phyloP scores from a whole-genome alignment of 352 stramenopile genomes.

The Pythium brassicae region DNA sequence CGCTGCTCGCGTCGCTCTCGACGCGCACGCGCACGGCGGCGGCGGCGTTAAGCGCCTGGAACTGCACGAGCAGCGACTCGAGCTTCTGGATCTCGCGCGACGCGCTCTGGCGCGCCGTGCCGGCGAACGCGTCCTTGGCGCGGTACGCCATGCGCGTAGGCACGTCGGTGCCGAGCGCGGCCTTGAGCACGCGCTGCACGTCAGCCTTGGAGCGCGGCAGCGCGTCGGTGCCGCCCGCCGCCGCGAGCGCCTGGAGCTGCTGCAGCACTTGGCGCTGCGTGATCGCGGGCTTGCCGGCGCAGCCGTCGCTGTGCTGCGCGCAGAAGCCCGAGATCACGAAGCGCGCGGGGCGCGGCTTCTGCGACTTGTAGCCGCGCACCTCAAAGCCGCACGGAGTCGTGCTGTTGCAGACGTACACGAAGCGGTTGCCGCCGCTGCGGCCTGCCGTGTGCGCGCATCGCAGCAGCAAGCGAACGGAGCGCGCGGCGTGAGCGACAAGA shows the following conservation, averaged over 20 bases:
- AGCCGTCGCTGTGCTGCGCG: conserved; percentile 23
- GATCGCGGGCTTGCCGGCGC: conserved; percentile 27
- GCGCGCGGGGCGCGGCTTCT: neutral
- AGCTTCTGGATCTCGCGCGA: conserved; percentile 39
- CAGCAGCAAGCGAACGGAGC: no score
- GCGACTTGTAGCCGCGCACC: conserved; percentile 17
- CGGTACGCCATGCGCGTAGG: conserved; percentile 33
- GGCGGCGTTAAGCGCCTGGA: conserved; percentile 34
- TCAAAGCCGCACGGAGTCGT: conserved; percentile 35
- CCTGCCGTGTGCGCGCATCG: conserved; percentile 18
- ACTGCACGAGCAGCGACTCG: conserved; percentile 39
- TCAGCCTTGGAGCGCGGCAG: conserved; percentile 25
- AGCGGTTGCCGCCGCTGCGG: conserved; percentile 45
- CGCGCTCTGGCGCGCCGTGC: conserved; percentile 24
- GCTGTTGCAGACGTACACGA: conserved; percentile 41
- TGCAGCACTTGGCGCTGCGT: conserved; percentile 41
- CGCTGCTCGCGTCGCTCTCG: conserved; percentile 21
- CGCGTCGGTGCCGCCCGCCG: conserved; percentile 15
- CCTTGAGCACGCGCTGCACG: conserved; percentile 31
- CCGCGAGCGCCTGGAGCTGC: conserved; percentile 19
- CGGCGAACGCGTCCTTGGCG: conserved; percentile 22
- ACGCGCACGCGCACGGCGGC: conserved; percentile 17
- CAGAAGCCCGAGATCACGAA: conserved; percentile 27
- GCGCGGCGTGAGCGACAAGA: no score
- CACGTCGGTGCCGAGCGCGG: conserved; percentile 30